Percentiles rank a stretch among this genome's conserved stretches.
These are phyloP conservation scores for Podospora tetraspora DNA, from an alignment of 495 filamentous ascomycete genomes.

Conservation along the genomic window DNA sequence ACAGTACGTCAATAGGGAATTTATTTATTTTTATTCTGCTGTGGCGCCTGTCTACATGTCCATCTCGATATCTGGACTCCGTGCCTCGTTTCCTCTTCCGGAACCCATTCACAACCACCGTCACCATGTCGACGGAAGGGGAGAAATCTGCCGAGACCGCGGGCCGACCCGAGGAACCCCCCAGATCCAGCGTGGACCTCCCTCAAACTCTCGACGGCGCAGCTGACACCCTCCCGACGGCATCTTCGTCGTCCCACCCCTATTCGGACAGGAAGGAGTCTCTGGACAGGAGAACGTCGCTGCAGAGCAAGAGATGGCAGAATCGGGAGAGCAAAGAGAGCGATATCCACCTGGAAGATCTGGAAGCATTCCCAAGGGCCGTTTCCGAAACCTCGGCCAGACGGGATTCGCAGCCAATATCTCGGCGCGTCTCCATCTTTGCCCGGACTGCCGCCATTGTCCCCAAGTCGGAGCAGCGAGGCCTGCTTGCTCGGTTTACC, in stretches of 20 bases:
- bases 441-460: slow-evolving; percentile 47
- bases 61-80: not conserved
- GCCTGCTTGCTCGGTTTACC: slow-evolving; percentile 65
- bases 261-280: not conserved
- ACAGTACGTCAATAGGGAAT: not conserved
- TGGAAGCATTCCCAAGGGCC: not conserved
- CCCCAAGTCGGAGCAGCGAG: slow-evolving; percentile 63
- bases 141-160: not conserved
- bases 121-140: not conserved
- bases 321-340: not conserved
- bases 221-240: not conserved
- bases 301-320: not conserved
- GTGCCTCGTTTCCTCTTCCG: not conserved
- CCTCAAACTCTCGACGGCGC: not conserved
- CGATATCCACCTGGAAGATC: not conserved
- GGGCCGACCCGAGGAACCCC: not conserved
- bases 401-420: slow-evolving; percentile 18
- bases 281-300: not conserved
- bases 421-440: slow-evolving; percentile 33
- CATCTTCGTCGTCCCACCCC: not conserved
- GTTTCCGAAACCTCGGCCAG: not conserved
- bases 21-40: not conserved
- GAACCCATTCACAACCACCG: not conserved
- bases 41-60: not conserved
- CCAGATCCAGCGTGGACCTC: not conserved